A percentile compares a stretch with the other conserved stretches of the same genome.
Evolutionary conservation across 352 stramenopile species (phyloP).

Genomic region (Phytophthora rubi): DNA sequence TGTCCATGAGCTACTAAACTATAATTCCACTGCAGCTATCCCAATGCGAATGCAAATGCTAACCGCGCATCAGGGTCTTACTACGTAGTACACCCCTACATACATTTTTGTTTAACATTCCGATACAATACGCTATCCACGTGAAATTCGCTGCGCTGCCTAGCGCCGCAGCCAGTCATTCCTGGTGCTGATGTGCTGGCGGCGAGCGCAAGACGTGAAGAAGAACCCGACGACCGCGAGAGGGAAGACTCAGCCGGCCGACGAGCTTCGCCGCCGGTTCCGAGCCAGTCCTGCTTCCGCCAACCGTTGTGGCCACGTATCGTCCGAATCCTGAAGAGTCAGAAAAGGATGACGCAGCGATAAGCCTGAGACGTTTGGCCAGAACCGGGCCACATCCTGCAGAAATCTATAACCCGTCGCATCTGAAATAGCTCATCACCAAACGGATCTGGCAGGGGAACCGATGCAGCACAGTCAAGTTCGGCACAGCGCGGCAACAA

Average conservation of each 20-base stretch:
- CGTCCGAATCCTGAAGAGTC: slow-evolving; percentile 39
- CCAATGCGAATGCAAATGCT: neutral
- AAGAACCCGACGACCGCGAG: neutral
- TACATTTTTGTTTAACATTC: slow-evolving; percentile 26
- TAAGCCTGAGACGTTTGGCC: slow-evolving; percentile 30
- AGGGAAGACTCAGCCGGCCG: slow-evolving; percentile 8
- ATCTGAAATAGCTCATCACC: neutral
- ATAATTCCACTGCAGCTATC: neutral
- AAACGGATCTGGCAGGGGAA: neutral
- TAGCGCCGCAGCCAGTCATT: slow-evolving; percentile 9
- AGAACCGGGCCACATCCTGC: slow-evolving; percentile 11
- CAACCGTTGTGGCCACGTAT: slow-evolving; percentile 33
- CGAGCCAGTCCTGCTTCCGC: slow-evolving; percentile 14
- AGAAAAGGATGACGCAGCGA: slow-evolving; percentile 18
- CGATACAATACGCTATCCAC: neutral
- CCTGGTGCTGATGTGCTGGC: neutral
- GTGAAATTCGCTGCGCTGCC: neutral
- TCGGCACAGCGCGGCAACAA: neutral
- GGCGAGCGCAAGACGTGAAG: slow-evolving; percentile 9
- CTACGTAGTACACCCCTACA: neutral
- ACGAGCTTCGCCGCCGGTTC: slow-evolving; percentile 9
- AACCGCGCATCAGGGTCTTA: neutral
- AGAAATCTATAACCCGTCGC: neutral
- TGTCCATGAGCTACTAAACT: neutral
- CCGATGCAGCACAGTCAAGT: neutral